Base-by-base conservation (phyloP, 1,284 basidiomycete species). In the Tilletia horrida region DNA sequence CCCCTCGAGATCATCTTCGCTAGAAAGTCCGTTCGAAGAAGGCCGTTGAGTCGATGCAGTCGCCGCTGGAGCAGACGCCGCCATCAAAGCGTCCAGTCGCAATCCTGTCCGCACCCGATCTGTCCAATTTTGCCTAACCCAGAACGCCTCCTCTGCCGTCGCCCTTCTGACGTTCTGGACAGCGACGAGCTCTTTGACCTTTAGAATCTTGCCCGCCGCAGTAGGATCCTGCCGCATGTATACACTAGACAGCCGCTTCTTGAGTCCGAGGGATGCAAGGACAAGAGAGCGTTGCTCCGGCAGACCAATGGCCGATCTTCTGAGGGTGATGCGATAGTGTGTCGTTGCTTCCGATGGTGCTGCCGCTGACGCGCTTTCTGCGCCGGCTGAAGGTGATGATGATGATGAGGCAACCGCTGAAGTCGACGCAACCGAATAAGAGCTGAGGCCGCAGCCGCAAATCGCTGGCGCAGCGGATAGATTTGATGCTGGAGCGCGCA, bases 101-200 rank as follows among this genome's bases (percentile, higher is more conserved):
- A 59, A 35, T 14, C 55, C 55, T 16, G 29, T 59, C 13, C 55
- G 25, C 29, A 59, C 35, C 3, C 55, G 55, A 6, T 59, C 29
- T 29, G 35, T n/a, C 43, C 61, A 45, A 7, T 43, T 45, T 42
- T 25, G 13, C 35, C n/a, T 21, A 3, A 45, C 42, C 61, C 40
- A 27, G 40, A 13, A 8, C 18, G 61, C 43, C 61, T 43, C 61
- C 11, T 35, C 21, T 25, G 35, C 8, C 8, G 23, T 62, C 18
- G 43, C 43, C 29, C 55, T 31, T 18, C 79, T 66, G 9, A 93
- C 91, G 77, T 92, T 93, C 78, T 90, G 86, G 65, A 93, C 91
- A 76, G 89, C 87, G n/a, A 93, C 86, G 43, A 93, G 84, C 84
- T 93, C 91, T 85, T 93, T 93, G 67, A 93, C 87, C 14, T 84